Evolutionary conservation across 352 stramenopile species (phyloP), one percentile per base, ranked within the genome.

Genomic region (Phytophthora brassicae): DNA sequence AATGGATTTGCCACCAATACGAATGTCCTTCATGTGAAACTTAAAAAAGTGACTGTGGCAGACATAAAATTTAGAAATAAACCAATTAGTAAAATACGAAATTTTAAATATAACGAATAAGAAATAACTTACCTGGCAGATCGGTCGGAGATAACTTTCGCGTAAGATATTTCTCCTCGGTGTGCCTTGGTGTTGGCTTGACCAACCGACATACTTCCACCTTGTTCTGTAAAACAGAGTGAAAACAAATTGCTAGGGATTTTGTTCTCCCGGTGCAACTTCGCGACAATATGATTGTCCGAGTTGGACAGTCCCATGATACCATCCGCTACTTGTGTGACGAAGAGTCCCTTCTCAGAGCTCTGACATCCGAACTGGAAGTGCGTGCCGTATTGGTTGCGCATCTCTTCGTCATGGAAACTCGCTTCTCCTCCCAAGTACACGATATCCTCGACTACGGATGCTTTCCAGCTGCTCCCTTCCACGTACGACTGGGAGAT

Each of bases 401-500:
- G 79, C 77, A 89, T 80, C 0, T 51, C 49, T 0, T 55, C 64
- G 41, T 92, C 72, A 9, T 68, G 36, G 31, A 77, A 77, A 39
- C 80, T 89, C 26, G 69, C 52, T 9, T 79, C 78, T 22, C 79
- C 84, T n/a, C 86, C 84, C 14, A 93, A 63, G 36, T 79, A 94
- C 44, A 95, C 86, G 8, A 89, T 59, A 54, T 95, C 86, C 35
- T 92, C 83, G 14, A 95, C 83, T 13, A 94, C 80, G 0, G 80
- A 77, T 9, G 84, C 86, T 11, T 89, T 72, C 86, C 86, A 95
- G 57, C 73, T 93, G 60, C 86, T 95, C 20, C 86, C 86, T 72
- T 95, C 86, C 68, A 90, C 86, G 58, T 95, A 95, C 41, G 81
- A 78, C 79, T 94, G 66, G 4, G 77, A 88, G 69, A 92, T 88